Base-by-base conservation (phyloP, 1,284 basidiomycete species). In the Ustilago trichophora region DNA sequence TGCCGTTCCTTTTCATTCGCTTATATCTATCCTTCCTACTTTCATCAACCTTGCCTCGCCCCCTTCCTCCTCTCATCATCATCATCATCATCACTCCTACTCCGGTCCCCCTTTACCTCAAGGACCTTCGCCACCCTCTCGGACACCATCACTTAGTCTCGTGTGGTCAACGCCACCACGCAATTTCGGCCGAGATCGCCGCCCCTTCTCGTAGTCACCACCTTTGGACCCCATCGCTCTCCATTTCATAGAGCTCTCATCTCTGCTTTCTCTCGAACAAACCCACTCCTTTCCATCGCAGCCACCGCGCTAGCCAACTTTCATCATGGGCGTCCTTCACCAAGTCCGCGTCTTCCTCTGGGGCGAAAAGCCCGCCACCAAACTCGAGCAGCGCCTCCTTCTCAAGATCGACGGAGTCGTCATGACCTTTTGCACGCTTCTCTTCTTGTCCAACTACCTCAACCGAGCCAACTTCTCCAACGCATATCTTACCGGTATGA, bases 401-500 rank as follows among this genome's bases (percentile, higher is more conserved):
- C 38, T 49, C 48, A 74, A 74, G 42, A 72, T 74, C 44, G 72
- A 74, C 16, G 9, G 8, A 19, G 66, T 74, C 48, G 72, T 75
- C 44, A 56, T 75, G 45, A 56, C 68, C 24, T 75, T 73, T 40
- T 57, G 52, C 38, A 69, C 53, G 5, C 35, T 74, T 10, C 43
- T 59, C 24, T 64, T 54, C 41, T 62, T 71, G 31, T 53, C 45
- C 29, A 74, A 72, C 50, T 72, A 74, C 41, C 56, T 74, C 36
- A 73, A 73, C 34, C 43, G 72, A 8, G 53, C 62, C 36, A 73
- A 73, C 55, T 74, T 74, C 37, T 26, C 33, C 43, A 69, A 69
- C 44, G 60, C 59, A 42, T 90, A 90, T 78, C 89, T 92, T 15
- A 90, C 89, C 4, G 91, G 90, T 4, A 91, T 92, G 90, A 88